Base-by-base conservation (phyloP, 139 green algal genomes). In the Ettlia oleoabundans region DNA sequence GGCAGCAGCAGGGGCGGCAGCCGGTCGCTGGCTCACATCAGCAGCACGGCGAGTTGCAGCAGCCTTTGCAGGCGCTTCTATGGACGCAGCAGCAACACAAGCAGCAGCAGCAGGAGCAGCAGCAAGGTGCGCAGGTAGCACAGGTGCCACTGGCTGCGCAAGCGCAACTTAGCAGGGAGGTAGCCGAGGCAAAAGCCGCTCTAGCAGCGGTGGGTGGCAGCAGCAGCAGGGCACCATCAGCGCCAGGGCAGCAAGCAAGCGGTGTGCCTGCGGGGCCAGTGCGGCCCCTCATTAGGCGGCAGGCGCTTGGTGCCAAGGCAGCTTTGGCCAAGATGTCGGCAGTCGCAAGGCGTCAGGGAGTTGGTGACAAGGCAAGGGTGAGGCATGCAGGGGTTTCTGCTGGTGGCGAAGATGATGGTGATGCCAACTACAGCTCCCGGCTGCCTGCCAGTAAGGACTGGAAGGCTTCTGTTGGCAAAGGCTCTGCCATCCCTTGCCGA, bases 241-340 rank as follows among this genome's bases (percentile, higher is more conserved):
- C 47, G 10, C 13, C 47, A 15, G 47, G 47, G 13, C 15, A 15
- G 47, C 55, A 32, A n/a, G 55, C 21, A 5, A 65, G 47, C 10
- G 47, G 18, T 28, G 55, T 22, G 55, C 18, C 58, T 21, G 4
- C 6, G 32, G 58, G 26, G 1, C 28, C 58, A 2, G 2, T 10
- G 26, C 75, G 75, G 3, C 76, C 73, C 24, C 58, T 81, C 18
- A 81, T 81, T 4, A 26, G 38, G 6, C 63, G 76, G 30, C 65
- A 41, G 63, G 13, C 33, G 4, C 1, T 53, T 32, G 43, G 76
- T 1, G 63, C 43, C 42, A 15, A 26, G 5, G 19, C 66, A 18
- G 67, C 66, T 2, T 3, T 76, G 35, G 42, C 41, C 58, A 19
- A 22, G 5, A 51, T 13, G 26, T 32, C 32, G 22, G 71, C 42